Base-by-base conservation (phyloP, 2,329 filamentous ascomycete species). In the Berkeleyomyces basicola region DNA sequence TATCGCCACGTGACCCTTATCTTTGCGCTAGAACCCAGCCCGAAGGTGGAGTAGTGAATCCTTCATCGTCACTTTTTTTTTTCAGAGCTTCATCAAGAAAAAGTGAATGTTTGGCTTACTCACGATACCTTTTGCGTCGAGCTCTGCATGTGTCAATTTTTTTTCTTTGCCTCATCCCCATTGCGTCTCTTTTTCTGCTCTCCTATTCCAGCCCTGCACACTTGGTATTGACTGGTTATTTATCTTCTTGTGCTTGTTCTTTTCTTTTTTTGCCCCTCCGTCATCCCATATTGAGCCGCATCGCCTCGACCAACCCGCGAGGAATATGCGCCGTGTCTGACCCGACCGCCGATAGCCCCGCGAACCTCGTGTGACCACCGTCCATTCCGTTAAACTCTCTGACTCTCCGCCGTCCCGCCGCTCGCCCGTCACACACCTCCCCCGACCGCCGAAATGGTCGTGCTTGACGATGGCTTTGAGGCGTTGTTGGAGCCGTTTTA, bases 401-500 rank as follows among this genome's bases (percentile, higher is more conserved):
- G 36, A n/a, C 4, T 4, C 7, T n/a, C n/a, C 14, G 31, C 11
- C 33, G 23, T 53, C 9, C 5, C 31, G n/a, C 49, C 11, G 11
- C 16, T 23, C 9, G 23, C 10, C 7, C 33, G 23, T 7, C 47
- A 6, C 16, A 7, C 11, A 36, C 7, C 14, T 11, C 49, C 31
- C 36, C 49, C 11, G 10, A 7, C 49, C 37, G 10, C 23, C 40
- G 40, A 39, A 60, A 83, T 83, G 80, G 74, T 77, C 69, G 71
- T 74, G 67, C 75, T 80, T 66, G 81, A 84, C 72, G 81, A 84
- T 72, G 81, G 81, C 68, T 85, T 85, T 69, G 82, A 85, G 74
- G 82, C 82, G 70, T 79, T 85, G 57, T 72, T 85, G 65, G 81
- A 84, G 76, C 82, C 82, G 39, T 84, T 85, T 69, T 85, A 85